Evolutionary conservation across 306 rosid species (phyloP), one percentile per base, ranked within the genome.

Genomic region (Coriaria nepalensis): DNA sequence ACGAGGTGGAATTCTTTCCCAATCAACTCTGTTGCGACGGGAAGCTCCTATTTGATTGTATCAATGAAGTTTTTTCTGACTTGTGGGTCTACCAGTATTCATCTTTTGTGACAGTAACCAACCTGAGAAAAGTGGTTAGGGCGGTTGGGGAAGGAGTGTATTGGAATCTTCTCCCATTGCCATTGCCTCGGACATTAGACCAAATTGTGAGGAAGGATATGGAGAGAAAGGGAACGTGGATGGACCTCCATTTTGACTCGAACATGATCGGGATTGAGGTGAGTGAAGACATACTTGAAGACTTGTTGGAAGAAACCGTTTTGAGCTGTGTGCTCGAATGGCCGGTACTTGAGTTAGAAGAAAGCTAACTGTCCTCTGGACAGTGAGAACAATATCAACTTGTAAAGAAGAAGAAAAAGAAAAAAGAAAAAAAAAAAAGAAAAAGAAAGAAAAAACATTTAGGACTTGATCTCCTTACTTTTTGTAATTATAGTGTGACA

Each of bases 131-230:
- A 10, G 57, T 67, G 34, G 53, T 61, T 42, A 57, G 56, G 50
- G 83, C 67, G 72, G 76, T 77, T 20, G 77, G 77, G 59, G 75
- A 68, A 68, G 87, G 75, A 69, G 77, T 92, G 40, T 56, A 80
- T 53, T 78, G 94, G 94, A 75, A 75, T 75, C 69, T 92, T 63
- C 73, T 61, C 73, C 79, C 83, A 10, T 51, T 77, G 40, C 81
- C 87, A 33, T 74, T 68, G 6, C 96, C 93, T 4, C 79, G 41
- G 38, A 73, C 87, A 2, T 71, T 92, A 63, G 98, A 92, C 61
- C 92, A 92, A 68, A 78, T 85, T 59, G 78, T 92, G 45, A 47
- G 66, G 42, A 85, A 85, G 67, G 96, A 92, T 64, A 71, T 92
- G 87, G 73, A 59, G 54, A 79, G 75, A 78, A 51, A 57, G 37